These are phyloP conservation scores for Tetracentron sinense DNA, from an alignment of 164 flowering plant genomes.

Conservation along the genomic window DNA sequence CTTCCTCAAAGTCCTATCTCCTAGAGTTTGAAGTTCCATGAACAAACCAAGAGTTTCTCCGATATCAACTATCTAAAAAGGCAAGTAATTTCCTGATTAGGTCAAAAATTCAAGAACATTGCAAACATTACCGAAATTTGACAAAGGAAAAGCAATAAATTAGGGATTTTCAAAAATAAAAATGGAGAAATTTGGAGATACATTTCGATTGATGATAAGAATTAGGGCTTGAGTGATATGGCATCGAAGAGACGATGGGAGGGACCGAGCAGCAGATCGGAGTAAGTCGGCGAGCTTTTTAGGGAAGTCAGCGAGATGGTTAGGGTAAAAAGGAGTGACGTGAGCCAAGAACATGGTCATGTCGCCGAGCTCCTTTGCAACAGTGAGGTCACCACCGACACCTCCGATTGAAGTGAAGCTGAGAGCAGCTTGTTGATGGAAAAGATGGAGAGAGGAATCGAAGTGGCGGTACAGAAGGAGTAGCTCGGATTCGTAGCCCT, in stretches of 20 bases:
- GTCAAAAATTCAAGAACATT: neutral
- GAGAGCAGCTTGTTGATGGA: conserved; percentile 62
- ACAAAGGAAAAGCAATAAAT: neutral
- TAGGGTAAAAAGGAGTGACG: conserved; percentile 69
- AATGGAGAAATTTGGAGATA: conserved; percentile 13
- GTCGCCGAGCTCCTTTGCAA: conserved; percentile 73
- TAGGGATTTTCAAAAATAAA: neutral
- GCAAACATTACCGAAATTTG: neutral
- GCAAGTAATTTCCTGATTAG: neutral
- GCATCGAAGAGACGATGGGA: conserved; percentile 59
- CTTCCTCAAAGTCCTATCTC: conserved; percentile 54
- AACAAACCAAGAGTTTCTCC: conserved; percentile 64
- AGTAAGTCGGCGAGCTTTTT: conserved; percentile 51
- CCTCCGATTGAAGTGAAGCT: conserved; percentile 45
- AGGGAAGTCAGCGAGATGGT: conserved; percentile 54
- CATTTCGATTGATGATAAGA: conserved; percentile 75
- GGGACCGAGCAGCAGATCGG: conserved; percentile 36
- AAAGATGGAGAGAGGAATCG: conserved; percentile 61
- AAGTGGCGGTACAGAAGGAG: conserved; percentile 55
- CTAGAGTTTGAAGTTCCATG: conserved; percentile 82
- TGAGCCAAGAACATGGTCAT: conserved; percentile 77
- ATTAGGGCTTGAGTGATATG: conserved; percentile 71
- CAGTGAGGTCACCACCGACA: conserved; percentile 43
- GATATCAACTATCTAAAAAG: conserved; percentile 57
- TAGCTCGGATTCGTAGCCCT: conserved; percentile 78